Base-by-base conservation (phyloP, 345 rosid genomes). In the Rhodomyrtus tomentosa region DNA sequence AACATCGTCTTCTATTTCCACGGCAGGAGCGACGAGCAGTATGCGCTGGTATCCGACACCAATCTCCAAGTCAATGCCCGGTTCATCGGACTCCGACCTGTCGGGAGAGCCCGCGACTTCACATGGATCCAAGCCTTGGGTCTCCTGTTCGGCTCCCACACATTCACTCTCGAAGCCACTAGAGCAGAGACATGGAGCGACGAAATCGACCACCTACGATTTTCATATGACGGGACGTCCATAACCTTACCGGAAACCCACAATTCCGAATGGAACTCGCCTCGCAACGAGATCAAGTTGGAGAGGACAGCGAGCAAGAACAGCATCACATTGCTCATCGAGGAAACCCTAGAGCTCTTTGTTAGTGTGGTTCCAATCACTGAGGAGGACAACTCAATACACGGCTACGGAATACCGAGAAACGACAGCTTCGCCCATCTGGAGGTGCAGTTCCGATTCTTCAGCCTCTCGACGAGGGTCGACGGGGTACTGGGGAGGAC, bases 111-210 rank as follows among this genome's bases (percentile, higher is more conserved):
- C 50, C 85, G 87, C 20, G 85, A 86, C 83, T 72, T 72, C 85
- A 83, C 87, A 6, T 83, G 87, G 87, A 83, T 86, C 62, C 85
- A 86, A 51, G 55, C 87, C 58, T 80, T 86, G 38, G 87, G 87
- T 27, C 55, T 86, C 56, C 59, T 86, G 56, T 86, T 83, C 13
- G 84, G 49, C 74, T 36, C 50, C 85, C 85, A 83, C 45, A 51
- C 80, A 4, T 83, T 86, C 83, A 52, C 85, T 82, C 50, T 86
- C 4, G 85, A 80, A 25, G 83, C 85, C 85, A 42, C 62, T 54
- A 73, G 59, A 62, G 85, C 73, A 13, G 85, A 82, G 49, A 54
- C 81, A 54, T 86, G 87, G 87, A 74, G 59, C 52, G 21, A 58
- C 42, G 49, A 38, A 6, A 50, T 83, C 18, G 85, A 83, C 82